phyloP scores from a whole-genome alignment of 352 stramenopile genomes.

The Phytopythium ostracodes region DNA sequence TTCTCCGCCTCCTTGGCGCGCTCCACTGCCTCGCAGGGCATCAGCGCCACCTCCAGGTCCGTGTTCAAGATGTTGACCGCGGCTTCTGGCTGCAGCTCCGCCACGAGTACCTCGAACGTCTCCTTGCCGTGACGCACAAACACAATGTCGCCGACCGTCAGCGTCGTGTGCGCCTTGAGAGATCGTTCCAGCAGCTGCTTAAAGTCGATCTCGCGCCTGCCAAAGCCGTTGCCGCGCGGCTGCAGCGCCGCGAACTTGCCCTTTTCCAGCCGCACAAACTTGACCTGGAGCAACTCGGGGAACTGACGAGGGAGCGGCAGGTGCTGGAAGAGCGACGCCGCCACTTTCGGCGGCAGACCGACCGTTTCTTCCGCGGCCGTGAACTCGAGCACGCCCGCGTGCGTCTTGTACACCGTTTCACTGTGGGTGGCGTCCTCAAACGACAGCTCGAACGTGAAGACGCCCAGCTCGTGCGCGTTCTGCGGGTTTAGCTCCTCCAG shows the following conservation, averaged over 20 bases:
- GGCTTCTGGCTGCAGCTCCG: slow-evolving; percentile 45
- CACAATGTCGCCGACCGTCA: slow-evolving; percentile 70
- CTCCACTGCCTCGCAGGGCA: slow-evolving; percentile 59
- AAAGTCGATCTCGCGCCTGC: slow-evolving; percentile 73
- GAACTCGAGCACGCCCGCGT: slow-evolving; percentile 80
- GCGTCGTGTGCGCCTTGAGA: slow-evolving; percentile 70
- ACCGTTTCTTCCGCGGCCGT: slow-evolving; percentile 71
- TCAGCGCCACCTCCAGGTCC: slow-evolving; percentile 77
- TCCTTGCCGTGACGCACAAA: slow-evolving; percentile 67
- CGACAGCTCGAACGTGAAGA: slow-evolving; percentile 82
- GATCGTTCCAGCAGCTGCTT: slow-evolving; percentile 75
- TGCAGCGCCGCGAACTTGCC: slow-evolving; percentile 68
- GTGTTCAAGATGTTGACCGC: slow-evolving; percentile 75
- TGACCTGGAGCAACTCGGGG: slow-evolving; percentile 44
- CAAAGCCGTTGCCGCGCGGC: slow-evolving; percentile 62
- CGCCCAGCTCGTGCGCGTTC: slow-evolving; percentile 66
- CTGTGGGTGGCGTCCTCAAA: slow-evolving; percentile 7
- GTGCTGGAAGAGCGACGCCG: slow-evolving; percentile 52
- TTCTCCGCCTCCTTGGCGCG: slow-evolving; percentile 32
- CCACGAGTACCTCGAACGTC: slow-evolving; percentile 75
- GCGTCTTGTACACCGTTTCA: slow-evolving; percentile 27
- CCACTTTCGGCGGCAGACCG: slow-evolving; percentile 73
- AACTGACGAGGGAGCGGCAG: slow-evolving; percentile 6
- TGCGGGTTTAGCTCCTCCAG: slow-evolving; percentile 76
- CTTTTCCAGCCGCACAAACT: slow-evolving; percentile 70